These are phyloP conservation scores for Boletellus sp. DNA, from an alignment of 768 basidiomycete species.

Conservation along the genomic window DNA sequence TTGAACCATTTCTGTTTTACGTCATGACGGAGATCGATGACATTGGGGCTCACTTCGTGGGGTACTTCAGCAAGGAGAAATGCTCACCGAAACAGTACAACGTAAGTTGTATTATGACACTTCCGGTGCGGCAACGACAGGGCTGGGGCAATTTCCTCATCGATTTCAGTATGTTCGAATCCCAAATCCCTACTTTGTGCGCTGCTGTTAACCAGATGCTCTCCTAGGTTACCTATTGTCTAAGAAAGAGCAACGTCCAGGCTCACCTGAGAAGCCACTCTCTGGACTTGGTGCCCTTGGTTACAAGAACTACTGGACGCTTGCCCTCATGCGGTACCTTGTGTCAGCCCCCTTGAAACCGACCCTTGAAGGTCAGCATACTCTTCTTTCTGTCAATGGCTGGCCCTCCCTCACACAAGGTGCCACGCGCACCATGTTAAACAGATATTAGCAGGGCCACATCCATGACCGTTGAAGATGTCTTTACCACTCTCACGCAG, in stretches of 20 bases:
- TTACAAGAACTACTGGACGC: conserved; percentile 95
- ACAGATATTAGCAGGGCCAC: conserved; percentile 82
- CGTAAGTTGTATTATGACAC: conserved; percentile 98
- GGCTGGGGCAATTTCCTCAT: conserved; percentile 98
- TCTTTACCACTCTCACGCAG: conserved; percentile 67
- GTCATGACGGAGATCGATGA: conserved; percentile 94
- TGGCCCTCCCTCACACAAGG: conserved; percentile 17
- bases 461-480: conserved; percentile 88
- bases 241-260: conserved; percentile 86
- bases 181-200: conserved; percentile 6
- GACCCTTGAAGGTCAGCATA: conserved; percentile 66
- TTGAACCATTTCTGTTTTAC: conserved; percentile 98
- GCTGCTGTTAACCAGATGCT: background rate
- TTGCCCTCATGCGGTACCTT: conserved; percentile 80
- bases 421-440: conserved; percentile 15
- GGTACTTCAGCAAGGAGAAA: conserved; percentile 99
- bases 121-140: conserved; percentile 89
- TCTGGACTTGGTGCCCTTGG: conserved; percentile 89
- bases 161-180: conserved; percentile 75
- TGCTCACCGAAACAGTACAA: conserved; percentile 94
- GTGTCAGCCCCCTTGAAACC: conserved; percentile 56
- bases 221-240: conserved; percentile 86
- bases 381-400: conserved; percentile 9
- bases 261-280: conserved; percentile 95
- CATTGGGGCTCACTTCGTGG: conserved; percentile 88